Evolutionary conservation across 495 filamentous ascomycete species (phyloP).

Genomic region (Cetradonia linearis): DNA sequence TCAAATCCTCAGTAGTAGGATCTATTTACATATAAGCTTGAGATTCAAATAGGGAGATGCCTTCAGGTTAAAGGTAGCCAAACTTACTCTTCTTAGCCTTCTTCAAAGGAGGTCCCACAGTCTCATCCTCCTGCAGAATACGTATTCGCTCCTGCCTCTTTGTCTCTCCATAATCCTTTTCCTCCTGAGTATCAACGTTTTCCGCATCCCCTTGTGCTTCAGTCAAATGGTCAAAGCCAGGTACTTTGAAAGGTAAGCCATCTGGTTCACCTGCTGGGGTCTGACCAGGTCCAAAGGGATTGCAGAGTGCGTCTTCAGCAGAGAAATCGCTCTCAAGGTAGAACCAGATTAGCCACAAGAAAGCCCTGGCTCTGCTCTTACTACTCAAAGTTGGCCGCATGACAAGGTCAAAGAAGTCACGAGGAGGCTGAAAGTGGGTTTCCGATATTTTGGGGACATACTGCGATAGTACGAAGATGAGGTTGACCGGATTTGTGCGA

Average conservation of each 20-base stretch:
- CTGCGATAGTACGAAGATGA: conserved; percentile 90
- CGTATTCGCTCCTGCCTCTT: conserved; percentile 80
- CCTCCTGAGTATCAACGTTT: conserved; percentile 82
- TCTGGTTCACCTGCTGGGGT: conserved; percentile 45
- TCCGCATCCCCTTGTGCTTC: conserved; percentile 67
- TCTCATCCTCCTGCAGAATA: conserved; percentile 56
- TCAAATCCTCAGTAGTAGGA: conserved; percentile 14
- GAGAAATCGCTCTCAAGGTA: conserved; percentile 96
- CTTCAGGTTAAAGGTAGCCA: not conserved
- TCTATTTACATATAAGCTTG: conserved; percentile 1
- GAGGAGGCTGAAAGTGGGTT: conserved; percentile 70
- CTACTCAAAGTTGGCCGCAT: conserved; percentile 82
- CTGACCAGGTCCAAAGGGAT: conserved; percentile 74
- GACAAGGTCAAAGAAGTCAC: conserved; percentile 93
- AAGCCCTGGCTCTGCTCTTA: conserved; percentile 72
- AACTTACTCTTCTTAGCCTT: conserved; percentile 45
- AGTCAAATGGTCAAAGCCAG: conserved; percentile 64
- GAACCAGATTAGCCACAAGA: conserved; percentile 98
- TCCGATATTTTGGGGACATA: conserved; percentile 88
- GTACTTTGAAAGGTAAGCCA: conserved; percentile 69
- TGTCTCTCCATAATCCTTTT: conserved; percentile 72
- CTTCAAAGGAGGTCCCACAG: conserved; percentile 45
- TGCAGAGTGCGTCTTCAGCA: conserved; percentile 67
- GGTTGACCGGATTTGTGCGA: conserved; percentile 91
- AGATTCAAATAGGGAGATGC: not conserved